Evolutionary conservation across 441 rosid genomes (phyloP), one percentile per base, ranked within the genome.

Genomic region (Gossypium gossypioides): DNA sequence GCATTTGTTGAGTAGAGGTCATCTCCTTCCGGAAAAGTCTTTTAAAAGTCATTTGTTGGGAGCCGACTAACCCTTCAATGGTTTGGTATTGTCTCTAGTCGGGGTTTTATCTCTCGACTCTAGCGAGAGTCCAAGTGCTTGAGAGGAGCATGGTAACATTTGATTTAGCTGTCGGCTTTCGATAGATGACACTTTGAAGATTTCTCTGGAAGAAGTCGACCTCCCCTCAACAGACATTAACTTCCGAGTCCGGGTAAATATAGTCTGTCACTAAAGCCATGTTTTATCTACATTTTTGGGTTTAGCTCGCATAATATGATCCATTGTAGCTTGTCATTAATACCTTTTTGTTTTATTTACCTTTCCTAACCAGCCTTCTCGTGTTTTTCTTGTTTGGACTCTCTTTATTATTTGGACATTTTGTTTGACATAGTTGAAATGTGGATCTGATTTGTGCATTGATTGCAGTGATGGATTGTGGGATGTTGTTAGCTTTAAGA

Each of bases 391-490:
- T 67, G 9, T 48, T 19, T 13, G 32, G 12, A n/a, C 57, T 60
- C 71, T 66, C 42, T 46, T 60, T 46, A 18, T 6, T 21, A 25
- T 48, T 1, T 70, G 50, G 25, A n/a, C 9, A 12, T 73, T n/a
- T 55, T 34, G n/a, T 68, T 19, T 37, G 8, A 40, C 34, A 51
- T 22, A 6, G 61, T 71, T n/a, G 75, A 71, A 71, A 27, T 42
- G 6, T 69, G 65, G 42, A 51, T 63, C 5, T 61, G 72, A n/a
- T 51, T 60, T 55, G 13, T 76, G 62, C 27, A 71, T 64, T 67
- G 68, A 73, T 71, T 80, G 79, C 87, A 95, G 99, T 76, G 98
- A 92, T 76, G 97, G 99, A 56, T 83, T 96, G 71, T 92, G 99
- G 99, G 99, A 92, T 70, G 98, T 89, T 63, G 81, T 96, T 52